These are phyloP conservation scores for Chrysanthemum seticuspe DNA, from an alignment of 129 eudicot species.

Conservation along the genomic window DNA sequence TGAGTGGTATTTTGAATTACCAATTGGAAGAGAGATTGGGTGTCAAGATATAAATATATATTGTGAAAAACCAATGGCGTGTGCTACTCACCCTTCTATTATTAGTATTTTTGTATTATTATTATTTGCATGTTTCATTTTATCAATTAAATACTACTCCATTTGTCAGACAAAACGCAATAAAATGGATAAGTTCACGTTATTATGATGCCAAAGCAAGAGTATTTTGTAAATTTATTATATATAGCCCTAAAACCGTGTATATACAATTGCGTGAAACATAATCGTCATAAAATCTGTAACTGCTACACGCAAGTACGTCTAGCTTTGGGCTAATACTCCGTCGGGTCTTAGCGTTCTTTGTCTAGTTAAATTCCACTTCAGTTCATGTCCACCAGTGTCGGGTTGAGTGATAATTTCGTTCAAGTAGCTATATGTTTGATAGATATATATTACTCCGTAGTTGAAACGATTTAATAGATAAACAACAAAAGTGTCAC, in stretches of 20 bases:
- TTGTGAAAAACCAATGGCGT: constrained; percentile 27
- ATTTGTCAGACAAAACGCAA: neutral
- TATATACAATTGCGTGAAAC: too few species aligned
- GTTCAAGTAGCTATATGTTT: neutral
- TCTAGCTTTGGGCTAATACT: too few species aligned
- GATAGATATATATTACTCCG: neutral
- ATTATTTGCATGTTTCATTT: constrained; percentile 2
- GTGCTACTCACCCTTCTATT: constrained; percentile 31
- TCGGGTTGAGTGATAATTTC: too few species aligned
- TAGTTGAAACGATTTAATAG: neutral
- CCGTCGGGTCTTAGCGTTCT: too few species aligned
- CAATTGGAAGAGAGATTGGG: neutral
- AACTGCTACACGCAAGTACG: too few species aligned
- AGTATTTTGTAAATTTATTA: too few species aligned
- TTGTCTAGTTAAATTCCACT: too few species aligned
- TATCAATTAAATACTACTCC: neutral
- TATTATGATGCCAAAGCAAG: too few species aligned
- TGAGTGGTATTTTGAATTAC: constrained; percentile 8
- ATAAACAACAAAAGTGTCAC: neutral
- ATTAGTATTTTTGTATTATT: neutral
- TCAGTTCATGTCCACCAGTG: too few species aligned
- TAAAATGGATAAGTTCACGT: too few species aligned
- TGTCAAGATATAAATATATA: constrained; percentile 15
- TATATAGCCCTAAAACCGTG: too few species aligned
- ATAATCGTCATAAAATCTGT: too few species aligned